Percentiles rank a stretch among this genome's conserved stretches.
phyloP scores from a whole-genome alignment of 2,329 filamentous ascomycete genomes.

The Tolypocladium sp. region DNA sequence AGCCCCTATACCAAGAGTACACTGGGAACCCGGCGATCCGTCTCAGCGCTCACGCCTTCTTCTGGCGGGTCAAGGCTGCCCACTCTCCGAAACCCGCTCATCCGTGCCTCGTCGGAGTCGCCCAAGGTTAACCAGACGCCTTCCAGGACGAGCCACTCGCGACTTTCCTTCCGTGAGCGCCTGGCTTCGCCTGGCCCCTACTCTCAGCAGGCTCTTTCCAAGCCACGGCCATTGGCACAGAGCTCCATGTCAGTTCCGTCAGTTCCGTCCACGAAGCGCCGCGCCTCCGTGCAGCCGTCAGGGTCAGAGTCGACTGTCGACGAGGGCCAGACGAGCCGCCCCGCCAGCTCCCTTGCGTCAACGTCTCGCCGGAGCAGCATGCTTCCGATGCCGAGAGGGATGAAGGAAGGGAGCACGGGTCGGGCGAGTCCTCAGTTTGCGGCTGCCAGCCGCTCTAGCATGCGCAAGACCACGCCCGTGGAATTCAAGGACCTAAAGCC shows the following conservation, averaged over 20 bases:
- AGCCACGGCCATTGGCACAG: constrained; percentile 32
- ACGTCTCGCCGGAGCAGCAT: constrained; percentile 41
- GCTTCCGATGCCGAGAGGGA: constrained; percentile 37
- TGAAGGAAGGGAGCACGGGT: constrained; percentile 27
- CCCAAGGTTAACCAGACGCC: constrained; percentile 37
- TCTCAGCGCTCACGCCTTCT: constrained; percentile 31
- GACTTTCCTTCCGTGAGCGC: not conserved
- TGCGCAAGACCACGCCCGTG: constrained; percentile 27
- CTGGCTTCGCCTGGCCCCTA: constrained; percentile 34
- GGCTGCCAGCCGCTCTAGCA: constrained; percentile 34
- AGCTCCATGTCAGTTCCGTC: constrained; percentile 35
- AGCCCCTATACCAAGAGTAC: constrained; percentile 44
- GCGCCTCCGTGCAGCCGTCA: constrained; percentile 44
- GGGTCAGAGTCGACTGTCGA: constrained; percentile 20
- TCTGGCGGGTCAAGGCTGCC: constrained; percentile 39
- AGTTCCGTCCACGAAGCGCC: constrained; percentile 33
- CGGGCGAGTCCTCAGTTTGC: constrained; percentile 39
- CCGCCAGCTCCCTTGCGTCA: constrained; percentile 47
- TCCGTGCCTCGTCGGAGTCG: constrained; percentile 37
- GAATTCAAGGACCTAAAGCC: constrained; percentile 34
- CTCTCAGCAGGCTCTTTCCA: constrained; percentile 33
- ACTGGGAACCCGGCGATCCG: constrained; percentile 29
- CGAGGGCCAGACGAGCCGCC: constrained; percentile 28
- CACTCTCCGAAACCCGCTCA: constrained; percentile 36
- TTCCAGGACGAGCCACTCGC: constrained; percentile 38